Evolutionary conservation across 2,329 filamentous ascomycete species (phyloP), one percentile per base, ranked within the genome.

Genomic region (Ophiocordyceps camponoti-saundersi): DNA sequence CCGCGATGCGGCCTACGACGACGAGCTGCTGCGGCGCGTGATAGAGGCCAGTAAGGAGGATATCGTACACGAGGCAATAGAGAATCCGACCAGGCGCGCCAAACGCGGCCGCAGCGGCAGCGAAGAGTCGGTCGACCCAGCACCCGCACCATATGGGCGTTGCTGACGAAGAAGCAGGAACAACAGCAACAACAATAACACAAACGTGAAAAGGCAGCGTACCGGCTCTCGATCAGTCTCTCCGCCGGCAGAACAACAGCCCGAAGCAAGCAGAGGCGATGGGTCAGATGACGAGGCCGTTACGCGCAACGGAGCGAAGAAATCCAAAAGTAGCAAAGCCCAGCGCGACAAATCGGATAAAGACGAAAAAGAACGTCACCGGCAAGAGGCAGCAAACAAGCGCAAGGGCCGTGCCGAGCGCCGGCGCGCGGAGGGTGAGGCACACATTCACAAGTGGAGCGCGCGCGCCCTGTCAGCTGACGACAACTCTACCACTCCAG

Each of bases 41-140:
- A 88, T 98, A 55, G 90, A 96, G 62, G 89, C 93, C 51, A 98
- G 92, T 68, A 95, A 89, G 65, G 82, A 85, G 58, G 86, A 93
- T 42, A 79, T 74, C 44, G 64, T 69, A 13, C 69, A 70, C 12
- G 63, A 71, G 32, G 59, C 61, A 15, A 41, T 51, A 13, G 79
- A 82, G 34, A 71, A 72, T 46, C 68, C 68, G 39, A 73, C 67
- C 46, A 74, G 83, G 52, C 79, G 85, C 57, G 73, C 78, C 22
- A 98, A 98, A 67, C 74, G 92, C 57, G 82, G 80, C 51, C 78
- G 90, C 51, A 94, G 92, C 57, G 87, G 92, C 50, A 95, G 87
- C 59, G 88, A 95, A 74, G 86, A 94, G 90, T 96, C 73, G 65
- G 87, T 78, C 29, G 44, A 46, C 44, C 48, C 43, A 42, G 46